A percentile compares a stretch with the other conserved stretches of the same genome.
These are phyloP conservation scores for Hyaloraphidium curvatum DNA, from an alignment of 192 early-diverging fungal species.

Conservation along the genomic window DNA sequence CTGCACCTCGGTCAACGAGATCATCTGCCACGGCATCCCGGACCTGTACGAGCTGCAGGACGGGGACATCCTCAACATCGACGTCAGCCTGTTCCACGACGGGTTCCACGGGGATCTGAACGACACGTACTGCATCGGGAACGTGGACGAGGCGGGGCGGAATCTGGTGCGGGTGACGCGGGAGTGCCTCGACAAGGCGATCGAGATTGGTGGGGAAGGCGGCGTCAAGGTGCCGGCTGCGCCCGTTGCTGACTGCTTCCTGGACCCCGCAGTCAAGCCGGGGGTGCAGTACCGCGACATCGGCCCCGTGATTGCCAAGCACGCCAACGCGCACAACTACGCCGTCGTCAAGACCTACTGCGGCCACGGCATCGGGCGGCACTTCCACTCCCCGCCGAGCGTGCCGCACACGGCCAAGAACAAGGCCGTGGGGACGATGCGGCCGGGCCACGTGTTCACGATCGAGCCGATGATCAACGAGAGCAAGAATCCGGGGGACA, in stretches of 20 bases:
- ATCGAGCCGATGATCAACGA: constrained; percentile 99
- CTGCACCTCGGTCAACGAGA: constrained; percentile 80
- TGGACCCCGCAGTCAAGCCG: constrained; percentile 54
- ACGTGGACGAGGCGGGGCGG: constrained; percentile 51
- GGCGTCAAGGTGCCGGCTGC: neutral
- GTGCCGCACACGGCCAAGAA: constrained; percentile 92
- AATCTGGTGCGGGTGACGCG: constrained; percentile 64
- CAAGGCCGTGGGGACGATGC: constrained; percentile 90
- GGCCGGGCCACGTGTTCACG: constrained; percentile 87
- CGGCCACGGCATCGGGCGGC: constrained; percentile 73
- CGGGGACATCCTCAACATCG: constrained; percentile 93
- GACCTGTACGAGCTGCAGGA: constrained; percentile 81
- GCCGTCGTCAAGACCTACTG: constrained; percentile 82
- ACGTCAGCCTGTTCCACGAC: constrained; percentile 70
- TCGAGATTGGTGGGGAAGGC: constrained; percentile 47
- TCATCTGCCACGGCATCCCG: constrained; percentile 96
- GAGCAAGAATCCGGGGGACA: constrained; percentile 33
- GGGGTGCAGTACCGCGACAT: constrained; percentile 81
- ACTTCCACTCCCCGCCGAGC: constrained; percentile 81
- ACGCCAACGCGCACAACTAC: constrained; percentile 67
- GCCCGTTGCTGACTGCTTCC: neutral
- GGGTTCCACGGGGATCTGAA: constrained; percentile 94
- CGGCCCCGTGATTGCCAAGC: constrained; percentile 71
- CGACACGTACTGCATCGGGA: constrained; percentile 80
- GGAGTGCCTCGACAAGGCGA: constrained; percentile 79